A percentile compares a stretch with the other conserved stretches of the same genome.
These are phyloP conservation scores for Chrysosporium keratinophilum DNA, from an alignment of 2,329 filamentous ascomycete species.

Conservation along the genomic window DNA sequence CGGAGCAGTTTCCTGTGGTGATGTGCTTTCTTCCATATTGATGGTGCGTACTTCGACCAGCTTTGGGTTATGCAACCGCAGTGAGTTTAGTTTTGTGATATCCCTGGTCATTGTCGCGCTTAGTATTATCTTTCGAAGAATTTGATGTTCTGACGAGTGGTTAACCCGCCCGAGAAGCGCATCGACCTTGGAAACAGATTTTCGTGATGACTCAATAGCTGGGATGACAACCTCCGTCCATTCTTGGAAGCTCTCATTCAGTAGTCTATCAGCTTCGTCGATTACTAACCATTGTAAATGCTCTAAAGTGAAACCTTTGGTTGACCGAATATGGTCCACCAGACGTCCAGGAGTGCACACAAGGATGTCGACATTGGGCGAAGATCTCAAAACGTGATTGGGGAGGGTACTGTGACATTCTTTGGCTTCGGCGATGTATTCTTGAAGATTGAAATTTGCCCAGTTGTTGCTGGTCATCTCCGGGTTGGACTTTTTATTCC, in stretches of 20 bases:
- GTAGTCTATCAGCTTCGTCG: slow-evolving; percentile 84
- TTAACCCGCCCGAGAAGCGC: slow-evolving; percentile 27
- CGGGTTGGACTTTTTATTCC: slow-evolving; percentile 19
- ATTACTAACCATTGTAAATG: slow-evolving; percentile 80
- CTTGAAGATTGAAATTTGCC: slow-evolving; percentile 39
- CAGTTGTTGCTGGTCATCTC: slow-evolving; percentile 43
- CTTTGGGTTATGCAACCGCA: slow-evolving; percentile 63
- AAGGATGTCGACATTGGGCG: slow-evolving; percentile 73
- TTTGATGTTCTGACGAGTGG: slow-evolving; percentile 31
- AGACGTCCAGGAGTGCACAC: slow-evolving; percentile 86
- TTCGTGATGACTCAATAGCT: slow-evolving; percentile 46
- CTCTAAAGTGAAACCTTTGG: slow-evolving; percentile 67
- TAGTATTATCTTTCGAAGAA: slow-evolving; percentile 68
- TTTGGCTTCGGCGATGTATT: slow-evolving; percentile 36
- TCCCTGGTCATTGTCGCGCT: slow-evolving; percentile 90
- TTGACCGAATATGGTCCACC: slow-evolving; percentile 80
- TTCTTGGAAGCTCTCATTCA: slow-evolving; percentile 86
- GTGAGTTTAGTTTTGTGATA: slow-evolving; percentile 62
- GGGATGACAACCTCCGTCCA: slow-evolving; percentile 66
- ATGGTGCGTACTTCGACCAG: slow-evolving; percentile 55
- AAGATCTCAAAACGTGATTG: slow-evolving; percentile 53
- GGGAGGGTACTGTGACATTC: slow-evolving; percentile 38
- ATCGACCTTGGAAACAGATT: slow-evolving; percentile 35
- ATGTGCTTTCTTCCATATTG: neutral
- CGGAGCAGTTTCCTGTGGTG: slow-evolving; percentile 23